A percentile compares a stretch with the other conserved stretches of the same genome.
phyloP scores from a whole-genome alignment of 1,284 basidiomycete genomes.

The Ustilago sp. region DNA sequence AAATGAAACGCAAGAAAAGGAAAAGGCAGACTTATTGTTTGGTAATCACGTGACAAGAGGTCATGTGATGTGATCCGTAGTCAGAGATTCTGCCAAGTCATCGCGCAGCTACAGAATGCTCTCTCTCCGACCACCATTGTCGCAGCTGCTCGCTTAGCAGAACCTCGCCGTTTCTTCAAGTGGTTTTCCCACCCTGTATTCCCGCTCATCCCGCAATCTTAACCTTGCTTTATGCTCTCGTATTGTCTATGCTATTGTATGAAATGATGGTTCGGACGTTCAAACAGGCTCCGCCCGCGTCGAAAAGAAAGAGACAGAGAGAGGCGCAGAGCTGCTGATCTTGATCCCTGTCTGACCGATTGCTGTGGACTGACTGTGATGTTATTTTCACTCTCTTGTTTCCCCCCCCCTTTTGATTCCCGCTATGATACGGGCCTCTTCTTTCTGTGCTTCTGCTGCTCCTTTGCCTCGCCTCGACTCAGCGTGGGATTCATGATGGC shows the following conservation, averaged over 20 bases:
- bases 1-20: not conserved
- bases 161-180: too few relatives aligned
- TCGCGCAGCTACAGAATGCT: too few relatives aligned
- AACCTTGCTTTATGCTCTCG: too few relatives aligned
- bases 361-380: constrained; percentile 9
- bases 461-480: not conserved
- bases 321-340: constrained; percentile 15
- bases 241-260: too few relatives aligned
- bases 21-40: constrained; percentile 3
- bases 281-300: not conserved
- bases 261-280: too few relatives aligned
- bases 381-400: not conserved
- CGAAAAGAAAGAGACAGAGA: not conserved
- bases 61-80: too few relatives aligned
- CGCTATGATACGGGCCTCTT: not conserved
- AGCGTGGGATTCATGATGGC: not conserved
- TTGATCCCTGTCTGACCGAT: constrained; percentile 8
- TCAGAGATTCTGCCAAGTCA: too few relatives aligned
- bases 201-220: too few relatives aligned
- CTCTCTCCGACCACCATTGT: too few relatives aligned
- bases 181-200: too few relatives aligned
- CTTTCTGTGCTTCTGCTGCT: not conserved
- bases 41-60: too few relatives aligned
- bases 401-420: not conserved
- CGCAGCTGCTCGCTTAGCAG: too few relatives aligned